phyloP scores from a whole-genome alignment of 2,329 filamentous ascomycete species.

The Pezicula neosporulosa region DNA sequence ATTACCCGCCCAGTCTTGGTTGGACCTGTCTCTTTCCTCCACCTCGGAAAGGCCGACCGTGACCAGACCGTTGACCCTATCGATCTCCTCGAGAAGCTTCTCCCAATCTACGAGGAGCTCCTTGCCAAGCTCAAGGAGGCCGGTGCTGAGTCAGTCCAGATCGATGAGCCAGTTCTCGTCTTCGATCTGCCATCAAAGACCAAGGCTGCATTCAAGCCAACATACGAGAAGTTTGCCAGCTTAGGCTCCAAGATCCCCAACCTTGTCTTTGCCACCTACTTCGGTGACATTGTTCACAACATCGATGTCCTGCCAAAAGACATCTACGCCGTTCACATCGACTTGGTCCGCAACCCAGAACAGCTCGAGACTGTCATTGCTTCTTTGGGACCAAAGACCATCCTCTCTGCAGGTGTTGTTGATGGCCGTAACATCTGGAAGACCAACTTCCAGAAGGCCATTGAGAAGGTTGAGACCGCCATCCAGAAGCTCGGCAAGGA shows the following conservation, averaged over 20 bases:
- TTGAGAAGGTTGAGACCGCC: slow-evolving; percentile 84
- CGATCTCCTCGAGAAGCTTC: slow-evolving; percentile 85
- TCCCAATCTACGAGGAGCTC: slow-evolving; percentile 93
- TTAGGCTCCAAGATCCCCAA: slow-evolving; percentile 81
- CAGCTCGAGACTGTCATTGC: slow-evolving; percentile 84
- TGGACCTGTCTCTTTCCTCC: slow-evolving; percentile 95
- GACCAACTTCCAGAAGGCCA: slow-evolving; percentile 96
- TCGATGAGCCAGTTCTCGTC: slow-evolving; percentile 96
- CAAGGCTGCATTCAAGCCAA: slow-evolving; percentile 97
- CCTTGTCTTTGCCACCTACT: slow-evolving; percentile 93
- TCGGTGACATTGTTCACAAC: slow-evolving; percentile 99
- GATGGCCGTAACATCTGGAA: slow-evolving; percentile 99
- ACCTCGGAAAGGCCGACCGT: slow-evolving; percentile 97
- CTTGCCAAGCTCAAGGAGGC: slow-evolving; percentile 91
- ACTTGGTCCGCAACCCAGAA: slow-evolving; percentile 97
- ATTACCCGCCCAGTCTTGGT: slow-evolving; percentile 89
- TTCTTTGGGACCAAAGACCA: slow-evolving; percentile 82
- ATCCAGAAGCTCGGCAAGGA: slow-evolving; percentile 97
- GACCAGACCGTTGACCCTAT: slow-evolving; percentile 90
- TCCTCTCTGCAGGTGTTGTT: slow-evolving; percentile 93
- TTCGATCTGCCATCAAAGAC: slow-evolving; percentile 86
- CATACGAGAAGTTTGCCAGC: slow-evolving; percentile 82
- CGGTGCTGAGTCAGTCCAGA: slow-evolving; percentile 94
- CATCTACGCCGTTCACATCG: slow-evolving; percentile 84
- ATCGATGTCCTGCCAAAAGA: slow-evolving; percentile 80